A percentile compares a stretch with the other conserved stretches of the same genome.
Conservation (phyloP, 1,284 basidiomycete species). For the Cryptococcus amylolentus region DNA sequence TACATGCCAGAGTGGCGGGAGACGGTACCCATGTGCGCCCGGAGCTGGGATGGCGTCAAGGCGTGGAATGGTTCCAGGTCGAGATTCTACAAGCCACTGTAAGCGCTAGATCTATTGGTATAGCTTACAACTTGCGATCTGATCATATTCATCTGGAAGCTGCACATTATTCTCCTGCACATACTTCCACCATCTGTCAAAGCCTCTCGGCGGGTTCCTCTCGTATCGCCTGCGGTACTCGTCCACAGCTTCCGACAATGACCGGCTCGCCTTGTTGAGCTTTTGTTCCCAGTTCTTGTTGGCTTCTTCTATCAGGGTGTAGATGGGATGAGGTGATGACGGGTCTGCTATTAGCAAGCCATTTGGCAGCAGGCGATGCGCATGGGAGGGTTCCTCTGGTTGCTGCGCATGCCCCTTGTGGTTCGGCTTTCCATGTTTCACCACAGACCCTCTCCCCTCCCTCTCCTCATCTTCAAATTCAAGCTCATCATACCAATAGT, state of each 20-base stretch:
- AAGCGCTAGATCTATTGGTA: not conserved
- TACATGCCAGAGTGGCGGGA: conserved; percentile 35
- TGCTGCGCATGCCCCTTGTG: no score
- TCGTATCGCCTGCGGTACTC: conserved; percentile 50
- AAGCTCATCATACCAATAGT: no score
- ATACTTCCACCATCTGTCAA: conserved; percentile 45
- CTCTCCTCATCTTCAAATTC: no score
- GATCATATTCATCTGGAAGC: conserved; percentile 49
- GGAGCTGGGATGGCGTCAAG: conserved; percentile 26
- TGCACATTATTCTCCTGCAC: conserved; percentile 32
- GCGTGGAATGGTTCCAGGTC: conserved; percentile 48
- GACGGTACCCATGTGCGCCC: conserved; percentile 17
- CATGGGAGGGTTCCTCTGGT: no score
- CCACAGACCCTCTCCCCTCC: no score
- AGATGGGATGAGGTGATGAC: conserved; percentile 42
- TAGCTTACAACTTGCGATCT: conserved; percentile 34
- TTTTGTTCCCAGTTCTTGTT: conserved; percentile 49
- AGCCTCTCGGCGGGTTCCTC: conserved; percentile 45
- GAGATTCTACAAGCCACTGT: conserved; percentile 21
- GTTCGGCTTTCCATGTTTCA: no score
- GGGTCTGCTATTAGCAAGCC: no score
- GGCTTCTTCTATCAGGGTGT: conserved; percentile 44
- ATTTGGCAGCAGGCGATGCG: no score
- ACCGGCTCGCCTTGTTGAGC: conserved; percentile 44
- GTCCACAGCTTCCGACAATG: conserved; percentile 46